Percentiles rank a stretch among this genome's conserved stretches.
Conservation (phyloP, 805 yeast genomes). For the Kodamaea nitidulidarum region DNA sequence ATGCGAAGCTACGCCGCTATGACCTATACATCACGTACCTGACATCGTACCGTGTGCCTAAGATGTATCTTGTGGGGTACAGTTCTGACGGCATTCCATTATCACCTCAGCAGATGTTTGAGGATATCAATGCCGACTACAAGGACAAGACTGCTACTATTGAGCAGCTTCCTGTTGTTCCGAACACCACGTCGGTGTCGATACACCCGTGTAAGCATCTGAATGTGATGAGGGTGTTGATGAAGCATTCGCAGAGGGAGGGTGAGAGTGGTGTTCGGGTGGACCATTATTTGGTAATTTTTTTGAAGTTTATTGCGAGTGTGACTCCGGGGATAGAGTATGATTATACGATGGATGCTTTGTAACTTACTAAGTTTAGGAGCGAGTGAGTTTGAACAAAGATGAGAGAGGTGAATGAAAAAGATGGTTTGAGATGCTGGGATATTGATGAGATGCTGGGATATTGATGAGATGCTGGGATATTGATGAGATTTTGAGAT, state of each 20-base stretch:
- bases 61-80: conserved; percentile 87
- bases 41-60: conserved; percentile 93
- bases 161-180: conserved; percentile 83
- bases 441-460: no score
- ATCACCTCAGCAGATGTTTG: conserved; percentile 86
- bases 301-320: conserved; percentile 90
- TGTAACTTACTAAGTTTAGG: conserved; percentile 33
- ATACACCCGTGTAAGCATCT: conserved; percentile 97
- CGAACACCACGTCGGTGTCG: conserved; percentile 72
- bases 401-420: no score
- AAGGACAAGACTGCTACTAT: conserved; percentile 95
- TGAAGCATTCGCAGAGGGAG: conserved; percentile 61
- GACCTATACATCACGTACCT: conserved; percentile 90
- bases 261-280: conserved; percentile 75
- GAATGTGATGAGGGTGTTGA: conserved; percentile 83
- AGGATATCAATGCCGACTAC: conserved; percentile 88
- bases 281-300: conserved; percentile 86
- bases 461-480: no score
- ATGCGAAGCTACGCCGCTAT: conserved; percentile 57
- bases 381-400: no score
- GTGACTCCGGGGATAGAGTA: conserved; percentile 97
- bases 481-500: no score
- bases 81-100: conserved; percentile 80
- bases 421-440: no score
- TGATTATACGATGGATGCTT: conserved; percentile 97